phyloP scores from a whole-genome alignment of 495 filamentous ascomycete genomes.

The Penicillium nucicola region DNA sequence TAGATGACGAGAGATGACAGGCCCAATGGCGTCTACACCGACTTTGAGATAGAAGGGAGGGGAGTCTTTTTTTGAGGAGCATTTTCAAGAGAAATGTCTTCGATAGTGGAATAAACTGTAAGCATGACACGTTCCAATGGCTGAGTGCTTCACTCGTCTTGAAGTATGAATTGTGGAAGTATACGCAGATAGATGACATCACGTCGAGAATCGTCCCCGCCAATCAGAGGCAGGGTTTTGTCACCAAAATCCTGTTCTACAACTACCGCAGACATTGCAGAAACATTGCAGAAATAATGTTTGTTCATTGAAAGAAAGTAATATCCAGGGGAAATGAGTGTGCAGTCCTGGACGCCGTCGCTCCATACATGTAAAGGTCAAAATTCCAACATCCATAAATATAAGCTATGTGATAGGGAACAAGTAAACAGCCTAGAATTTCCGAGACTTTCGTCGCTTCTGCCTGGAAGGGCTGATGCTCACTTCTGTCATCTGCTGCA shows the following conservation, averaged over 20 bases:
- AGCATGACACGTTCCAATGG: too few relatives aligned
- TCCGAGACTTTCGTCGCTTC: conserved; percentile 16
- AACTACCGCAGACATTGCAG: background rate
- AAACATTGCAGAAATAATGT: too few relatives aligned
- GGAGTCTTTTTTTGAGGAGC: background rate
- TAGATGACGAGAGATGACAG: conserved; percentile 3
- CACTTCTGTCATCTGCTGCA: conserved; percentile 19
- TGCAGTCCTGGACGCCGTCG: conserved; percentile 7
- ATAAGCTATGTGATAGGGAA: background rate
- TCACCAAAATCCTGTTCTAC: conserved; percentile 10
- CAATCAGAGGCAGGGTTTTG: conserved; percentile 15
- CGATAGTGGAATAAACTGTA: too few relatives aligned
- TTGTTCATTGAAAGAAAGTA: background rate
- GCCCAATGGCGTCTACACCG: background rate
- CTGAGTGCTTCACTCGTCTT: too few relatives aligned
- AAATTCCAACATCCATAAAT: background rate
- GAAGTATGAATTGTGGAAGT: background rate
- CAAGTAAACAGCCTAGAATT: conserved; percentile 3
- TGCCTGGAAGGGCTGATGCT: conserved; percentile 25
- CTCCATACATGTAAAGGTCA: background rate
- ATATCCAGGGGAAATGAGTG: background rate
- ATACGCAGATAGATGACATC: conserved; percentile 16
- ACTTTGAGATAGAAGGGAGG: background rate
- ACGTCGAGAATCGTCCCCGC: background rate
- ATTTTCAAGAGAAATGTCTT: background rate